Evolutionary conservation across 306 rosid species (phyloP), one percentile per base, ranked within the genome.

Genomic region (Fragaria vesca): DNA sequence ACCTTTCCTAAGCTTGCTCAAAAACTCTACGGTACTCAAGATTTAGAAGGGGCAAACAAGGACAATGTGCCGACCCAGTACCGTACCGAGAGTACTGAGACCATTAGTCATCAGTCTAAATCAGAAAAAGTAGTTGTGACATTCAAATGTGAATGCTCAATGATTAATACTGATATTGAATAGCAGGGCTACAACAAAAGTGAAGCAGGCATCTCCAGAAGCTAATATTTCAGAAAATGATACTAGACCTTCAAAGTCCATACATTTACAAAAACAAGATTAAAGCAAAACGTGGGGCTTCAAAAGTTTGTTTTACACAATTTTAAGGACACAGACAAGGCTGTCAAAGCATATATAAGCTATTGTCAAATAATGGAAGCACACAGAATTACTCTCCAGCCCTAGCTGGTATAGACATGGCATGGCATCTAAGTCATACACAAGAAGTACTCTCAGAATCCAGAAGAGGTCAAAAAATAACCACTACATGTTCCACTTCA

Each of bases 361-460:
- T 82, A 82, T 71, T 66, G 36, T 75, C 66, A 81, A 76, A 85
- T 74, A 70, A 66, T 75, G 50, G 62, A 75, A 46, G 52, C 79
- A 50, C 75, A 82, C 12, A 77, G 65, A 47, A 74, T 65, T 71
- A 55, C 77, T 83, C 85, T 76, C 61, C 76, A 70, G 51, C 54
- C 85, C 78, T 66, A 52, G 70, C 42, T 60, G 78, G 69, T 40
- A 85, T 17, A 72, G 3, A 68, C 68, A 76, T 83, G 87, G 82
- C 87, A 74, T 82, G 89, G 83, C 88, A 58, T 84, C 82, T 70
- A 81, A 71, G 80, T 70, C 83, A 69, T 76, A 75, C 60, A 73
- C 78, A 75, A 77, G 26, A 75, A 76, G 30, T 17, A 50, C 43
- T 15, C 24, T 66, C 50, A 67, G 30, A 38, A 67, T 34, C 51